Percentiles rank a stretch among this genome's conserved stretches.
Conservation (phyloP, 1,284 basidiomycete species). For the Tetrapyrgos nigripes region DNA sequence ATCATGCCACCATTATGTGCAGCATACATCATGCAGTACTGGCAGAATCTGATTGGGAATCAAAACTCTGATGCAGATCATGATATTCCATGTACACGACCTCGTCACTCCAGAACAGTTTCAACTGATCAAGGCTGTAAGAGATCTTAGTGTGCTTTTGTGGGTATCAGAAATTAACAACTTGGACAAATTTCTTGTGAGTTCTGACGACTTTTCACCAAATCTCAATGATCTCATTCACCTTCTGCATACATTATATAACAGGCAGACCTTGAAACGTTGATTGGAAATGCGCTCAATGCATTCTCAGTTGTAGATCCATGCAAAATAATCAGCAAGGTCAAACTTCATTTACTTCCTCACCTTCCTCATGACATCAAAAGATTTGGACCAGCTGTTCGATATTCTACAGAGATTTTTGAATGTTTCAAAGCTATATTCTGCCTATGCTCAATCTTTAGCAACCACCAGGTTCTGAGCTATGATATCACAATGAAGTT, state of each 20-base stretch:
- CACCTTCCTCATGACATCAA: slow-evolving; percentile 25
- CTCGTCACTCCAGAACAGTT: slow-evolving; percentile 23
- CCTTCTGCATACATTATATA: slow-evolving; percentile 21
- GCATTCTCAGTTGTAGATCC: too few species aligned
- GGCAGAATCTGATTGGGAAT: slow-evolving; percentile 33
- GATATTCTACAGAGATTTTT: slow-evolving; percentile 23
- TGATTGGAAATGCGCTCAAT: too few species aligned
- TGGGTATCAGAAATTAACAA: slow-evolving; percentile 31
- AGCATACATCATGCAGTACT: slow-evolving; percentile 31
- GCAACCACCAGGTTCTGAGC: slow-evolving; percentile 31
- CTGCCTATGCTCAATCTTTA: slow-evolving; percentile 26
- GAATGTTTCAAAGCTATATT: slow-evolving; percentile 31
- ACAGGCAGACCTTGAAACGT: background rate
- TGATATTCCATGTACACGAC: slow-evolving; percentile 26
- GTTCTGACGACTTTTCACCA: background rate
- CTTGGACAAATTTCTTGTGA: slow-evolving; percentile 19
- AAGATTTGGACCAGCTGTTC: slow-evolving; percentile 28
- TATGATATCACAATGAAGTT: slow-evolving; percentile 31
- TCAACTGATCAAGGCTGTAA: slow-evolving; percentile 20
- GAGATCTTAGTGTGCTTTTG: slow-evolving; percentile 20
- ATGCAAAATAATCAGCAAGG: too few species aligned
- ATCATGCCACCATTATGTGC: slow-evolving; percentile 25
- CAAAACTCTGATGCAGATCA: slow-evolving; percentile 31
- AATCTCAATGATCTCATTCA: background rate
- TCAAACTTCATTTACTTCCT: too few species aligned